These are phyloP conservation scores for Sugiyamaella marilandica DNA, from an alignment of 805 yeast genomes.

Conservation along the genomic window DNA sequence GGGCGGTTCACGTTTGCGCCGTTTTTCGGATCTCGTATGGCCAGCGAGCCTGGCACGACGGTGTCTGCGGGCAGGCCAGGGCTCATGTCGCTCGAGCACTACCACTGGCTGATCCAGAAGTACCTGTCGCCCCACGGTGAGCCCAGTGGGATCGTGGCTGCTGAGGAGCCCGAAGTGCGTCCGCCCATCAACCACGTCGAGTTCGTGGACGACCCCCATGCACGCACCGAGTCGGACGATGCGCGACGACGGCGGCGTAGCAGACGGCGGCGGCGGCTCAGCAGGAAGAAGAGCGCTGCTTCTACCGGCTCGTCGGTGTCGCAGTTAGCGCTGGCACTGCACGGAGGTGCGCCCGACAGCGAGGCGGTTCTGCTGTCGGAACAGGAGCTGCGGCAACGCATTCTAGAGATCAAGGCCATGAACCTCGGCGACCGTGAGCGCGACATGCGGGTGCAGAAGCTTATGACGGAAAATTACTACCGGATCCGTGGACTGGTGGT, in stretches of 20 bases:
- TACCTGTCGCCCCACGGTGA: constrained; percentile 38
- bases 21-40: constrained; percentile 1
- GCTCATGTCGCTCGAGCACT: constrained; percentile 20
- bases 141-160: constrained; percentile 51
- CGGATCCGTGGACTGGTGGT: constrained; percentile 13
- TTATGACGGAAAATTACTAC: constrained; percentile 35
- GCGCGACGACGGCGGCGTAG: neutral
- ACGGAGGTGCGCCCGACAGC: neutral
- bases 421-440: constrained; percentile 32
- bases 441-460: constrained; percentile 32
- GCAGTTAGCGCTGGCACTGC: neutral
- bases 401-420: constrained; percentile 27
- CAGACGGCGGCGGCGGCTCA: constrained; percentile 1
- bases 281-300: neutral
- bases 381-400: constrained; percentile 27
- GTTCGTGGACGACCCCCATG: constrained; percentile 6
- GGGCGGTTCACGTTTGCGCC: constrained; percentile 20
- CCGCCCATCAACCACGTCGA: constrained; percentile 52
- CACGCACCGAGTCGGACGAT: neutral
- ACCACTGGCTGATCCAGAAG: constrained; percentile 22
- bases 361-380: constrained; percentile 11
- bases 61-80: constrained; percentile 5
- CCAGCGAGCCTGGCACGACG: neutral
- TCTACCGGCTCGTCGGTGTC: neutral
- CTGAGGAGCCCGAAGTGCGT: constrained; percentile 43